Base-by-base conservation (phyloP, 139 green algal genomes). In the Pleodorina starrii region DNA sequence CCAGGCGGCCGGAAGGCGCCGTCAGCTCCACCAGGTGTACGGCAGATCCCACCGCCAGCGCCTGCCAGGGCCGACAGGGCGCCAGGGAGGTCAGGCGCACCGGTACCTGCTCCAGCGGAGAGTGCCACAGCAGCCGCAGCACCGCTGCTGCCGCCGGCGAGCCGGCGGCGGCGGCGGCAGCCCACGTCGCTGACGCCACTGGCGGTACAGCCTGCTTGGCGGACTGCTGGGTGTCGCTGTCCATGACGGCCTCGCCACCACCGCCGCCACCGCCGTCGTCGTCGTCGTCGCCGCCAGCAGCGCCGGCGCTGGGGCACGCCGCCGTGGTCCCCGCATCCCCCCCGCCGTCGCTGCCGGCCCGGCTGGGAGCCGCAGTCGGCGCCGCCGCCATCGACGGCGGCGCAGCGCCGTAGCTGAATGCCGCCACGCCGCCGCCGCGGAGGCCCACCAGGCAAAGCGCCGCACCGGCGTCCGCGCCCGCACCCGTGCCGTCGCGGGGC, bases 381-480 rank as follows among this genome's bases (percentile, higher is more conserved):
- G 51, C 36, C 25, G 54, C 36, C 36, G 35, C 14, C 19, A 21
- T 25, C 29, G 54, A 25, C 32, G 51, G 19, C 25, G 54, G 19
- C 36, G 35, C 14, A 2, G 10, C 16, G 5, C 40, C 57, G 79
- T 86, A 86, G 4, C 57, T n/a, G 57, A 76, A 79, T 43, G 25
- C 46, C 10, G n/a, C 35, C 21, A 88, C 2, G 21, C 48, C 83
- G 46, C 83, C 83, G 32, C 35, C 81, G 35, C 83, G 83, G 9
- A 88, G 46, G 32, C 66, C 83, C 7, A 42, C 83, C 35, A 88
- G 68, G 83, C 44, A 88, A 14, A 63, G 25, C 78, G 40, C 74
- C 7, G 42, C 40, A 5, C 63, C 44, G 1, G 63, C 63, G 63
- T 5, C 7, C 6, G 29, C n/a, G 63, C n/a, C n/a, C n/a, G n/a